Conservation (phyloP, 2,329 filamentous ascomycete species). For the Atkinsonella texensis region DNA sequence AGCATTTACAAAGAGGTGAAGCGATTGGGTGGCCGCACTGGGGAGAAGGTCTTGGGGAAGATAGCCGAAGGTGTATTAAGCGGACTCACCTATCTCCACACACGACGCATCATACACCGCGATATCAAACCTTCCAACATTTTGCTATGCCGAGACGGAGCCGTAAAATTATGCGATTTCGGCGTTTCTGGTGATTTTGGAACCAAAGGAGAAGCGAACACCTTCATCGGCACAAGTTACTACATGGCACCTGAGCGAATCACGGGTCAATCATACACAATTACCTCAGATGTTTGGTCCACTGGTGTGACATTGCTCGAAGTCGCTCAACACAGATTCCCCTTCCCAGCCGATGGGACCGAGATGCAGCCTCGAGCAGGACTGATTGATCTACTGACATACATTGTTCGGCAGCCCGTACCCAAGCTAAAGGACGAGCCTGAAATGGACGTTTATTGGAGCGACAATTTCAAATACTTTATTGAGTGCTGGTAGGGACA, state of each 20-base stretch:
- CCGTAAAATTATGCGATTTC: conserved; percentile 97
- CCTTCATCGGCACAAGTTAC: conserved; percentile 96
- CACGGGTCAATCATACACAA: conserved; percentile 94
- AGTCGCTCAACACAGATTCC: conserved; percentile 97
- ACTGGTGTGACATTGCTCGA: conserved; percentile 94
- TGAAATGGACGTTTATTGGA: conserved; percentile 82
- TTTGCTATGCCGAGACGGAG: conserved; percentile 77
- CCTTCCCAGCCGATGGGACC: conserved; percentile 91
- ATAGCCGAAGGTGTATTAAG: conserved; percentile 90
- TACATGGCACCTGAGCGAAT: conserved; percentile 99
- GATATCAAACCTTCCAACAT: conserved; percentile 99
- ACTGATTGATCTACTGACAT: conserved; percentile 88
- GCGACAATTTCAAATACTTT: conserved; percentile 96
- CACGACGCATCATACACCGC: conserved; percentile 93
- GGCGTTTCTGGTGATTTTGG: conserved; percentile 96
- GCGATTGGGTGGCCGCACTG: conserved; percentile 83
- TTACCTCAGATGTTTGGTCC: conserved; percentile 97
- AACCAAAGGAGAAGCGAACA: conserved; percentile 96
- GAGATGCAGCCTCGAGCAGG: conserved; percentile 90
- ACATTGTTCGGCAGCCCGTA: conserved; percentile 92
- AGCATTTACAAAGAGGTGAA: conserved; percentile 97
- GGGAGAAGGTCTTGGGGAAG: conserved; percentile 94
- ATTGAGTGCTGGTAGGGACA: conserved; percentile 90
- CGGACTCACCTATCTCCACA: conserved; percentile 88
- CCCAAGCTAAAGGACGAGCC: conserved; percentile 94